Percentiles rank a stretch among this genome's conserved stretches.
These are phyloP conservation scores for Coix lacrymajobi DNA, from an alignment of 176 grass and related monocot species.

Conservation along the genomic window DNA sequence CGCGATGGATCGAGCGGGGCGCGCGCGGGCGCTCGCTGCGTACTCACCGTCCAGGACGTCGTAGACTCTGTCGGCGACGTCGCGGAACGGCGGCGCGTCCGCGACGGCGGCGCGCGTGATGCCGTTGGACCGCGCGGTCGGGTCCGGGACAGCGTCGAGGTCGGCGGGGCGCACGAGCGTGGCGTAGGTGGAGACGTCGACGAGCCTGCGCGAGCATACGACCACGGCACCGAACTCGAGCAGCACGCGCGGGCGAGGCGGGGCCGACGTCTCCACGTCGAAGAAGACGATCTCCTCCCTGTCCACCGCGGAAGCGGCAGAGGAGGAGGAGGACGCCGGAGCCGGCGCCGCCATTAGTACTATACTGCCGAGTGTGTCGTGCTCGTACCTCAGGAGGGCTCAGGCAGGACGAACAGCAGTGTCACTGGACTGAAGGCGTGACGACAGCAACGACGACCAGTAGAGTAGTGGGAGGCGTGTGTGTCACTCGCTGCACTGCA, in stretches of 20 bases:
- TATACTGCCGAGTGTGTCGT: not conserved
- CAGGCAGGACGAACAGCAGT: not conserved
- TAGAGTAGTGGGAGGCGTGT: not conserved
- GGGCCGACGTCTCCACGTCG: conserved; percentile 74
- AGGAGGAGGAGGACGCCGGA: too few relatives aligned
- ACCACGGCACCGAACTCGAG: conserved; percentile 84
- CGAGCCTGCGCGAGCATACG: conserved; percentile 57
- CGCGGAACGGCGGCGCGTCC: conserved; percentile 44
- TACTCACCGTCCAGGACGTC: conserved; percentile 59
- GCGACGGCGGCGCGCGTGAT: conserved; percentile 56
- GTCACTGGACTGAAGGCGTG: not conserved
- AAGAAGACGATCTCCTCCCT: conserved; percentile 73
- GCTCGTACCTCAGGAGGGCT: not conserved
- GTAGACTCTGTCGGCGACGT: conserved; percentile 62
- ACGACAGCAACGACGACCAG: not conserved
- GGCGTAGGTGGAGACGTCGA: conserved; percentile 57
- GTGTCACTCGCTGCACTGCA: not conserved
- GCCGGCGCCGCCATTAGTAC: not conserved
- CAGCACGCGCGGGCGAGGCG: conserved; percentile 38
- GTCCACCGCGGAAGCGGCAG: not conserved
- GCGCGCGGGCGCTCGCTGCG: too few relatives aligned
- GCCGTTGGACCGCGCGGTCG: conserved; percentile 56
- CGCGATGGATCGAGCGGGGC: too few relatives aligned
- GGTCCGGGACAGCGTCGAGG: conserved; percentile 38
- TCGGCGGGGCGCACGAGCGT: conserved; percentile 72